Percentiles rank a stretch among this genome's conserved stretches.
Evolutionary conservation across 2,329 filamentous ascomycete genomes (phyloP).

Genomic region (Leptosphaerulina australis): DNA sequence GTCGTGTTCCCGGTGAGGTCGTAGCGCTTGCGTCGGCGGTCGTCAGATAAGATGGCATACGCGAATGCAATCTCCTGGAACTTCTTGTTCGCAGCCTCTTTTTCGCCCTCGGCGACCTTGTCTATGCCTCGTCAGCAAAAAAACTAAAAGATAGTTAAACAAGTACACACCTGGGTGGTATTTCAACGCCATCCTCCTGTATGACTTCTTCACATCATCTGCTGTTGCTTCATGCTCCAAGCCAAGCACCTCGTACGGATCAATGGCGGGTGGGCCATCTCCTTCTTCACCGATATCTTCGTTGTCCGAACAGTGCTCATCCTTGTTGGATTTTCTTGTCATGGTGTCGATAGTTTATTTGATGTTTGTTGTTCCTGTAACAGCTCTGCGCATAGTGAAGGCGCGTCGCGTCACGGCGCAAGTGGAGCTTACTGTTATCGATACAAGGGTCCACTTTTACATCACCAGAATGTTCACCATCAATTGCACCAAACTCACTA

Average conservation of each 20-base stretch:
- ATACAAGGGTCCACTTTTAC: conserved; percentile 24
- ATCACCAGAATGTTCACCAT: conserved; percentile 5
- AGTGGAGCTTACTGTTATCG: conserved; percentile 31
- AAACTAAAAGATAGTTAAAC: conserved; percentile 19
- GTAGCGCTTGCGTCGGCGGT: conserved; percentile 80
- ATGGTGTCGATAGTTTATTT: conserved; percentile 11
- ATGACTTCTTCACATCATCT: conserved; percentile 85
- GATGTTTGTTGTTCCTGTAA: conserved; percentile 11
- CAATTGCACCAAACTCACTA: conserved; percentile 10
- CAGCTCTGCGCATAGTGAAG: conserved; percentile 6
- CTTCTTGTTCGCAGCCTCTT: conserved; percentile 73
- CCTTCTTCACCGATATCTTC: conserved; percentile 45
- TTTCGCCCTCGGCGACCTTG: conserved; percentile 73
- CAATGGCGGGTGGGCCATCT: conserved; percentile 68
- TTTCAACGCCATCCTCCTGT: conserved; percentile 86
- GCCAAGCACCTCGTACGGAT: conserved; percentile 80
- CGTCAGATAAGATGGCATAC: conserved; percentile 89
- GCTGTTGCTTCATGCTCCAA: conserved; percentile 73
- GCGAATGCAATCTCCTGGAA: conserved; percentile 95
- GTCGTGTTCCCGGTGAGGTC: conserved; percentile 88
- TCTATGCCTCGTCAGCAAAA: conserved; percentile 57
- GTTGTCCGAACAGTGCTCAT: conserved; percentile 52
- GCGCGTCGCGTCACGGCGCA: conserved; percentile 40
- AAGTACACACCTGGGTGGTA: conserved; percentile 68
- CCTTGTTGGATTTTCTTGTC: conserved; percentile 12